Conservation (phyloP, 257 asterid species). For the Sherardia arvensis region DNA sequence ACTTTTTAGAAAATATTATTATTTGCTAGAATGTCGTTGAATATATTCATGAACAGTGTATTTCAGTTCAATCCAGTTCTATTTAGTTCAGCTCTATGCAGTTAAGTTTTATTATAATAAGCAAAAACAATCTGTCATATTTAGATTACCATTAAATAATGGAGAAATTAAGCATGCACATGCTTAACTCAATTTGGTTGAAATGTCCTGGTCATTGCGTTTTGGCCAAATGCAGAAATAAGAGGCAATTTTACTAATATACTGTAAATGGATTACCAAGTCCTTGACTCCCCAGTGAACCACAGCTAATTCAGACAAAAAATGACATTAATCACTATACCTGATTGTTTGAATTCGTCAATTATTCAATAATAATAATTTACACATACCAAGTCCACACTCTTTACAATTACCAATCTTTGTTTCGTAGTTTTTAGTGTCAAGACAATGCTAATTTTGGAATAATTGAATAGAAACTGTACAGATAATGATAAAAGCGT, state of each 20-base stretch:
- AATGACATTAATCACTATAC: not conserved
- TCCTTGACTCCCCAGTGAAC: not conserved
- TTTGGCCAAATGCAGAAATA: slow-evolving; percentile 1
- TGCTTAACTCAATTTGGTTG: not conserved
- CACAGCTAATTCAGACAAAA: not conserved
- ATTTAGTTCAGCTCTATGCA: too few relatives aligned
- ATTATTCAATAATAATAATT: too few relatives aligned
- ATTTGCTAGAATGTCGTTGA: too few relatives aligned
- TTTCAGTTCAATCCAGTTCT: too few relatives aligned
- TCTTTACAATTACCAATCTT: not conserved
- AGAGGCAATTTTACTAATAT: not conserved
- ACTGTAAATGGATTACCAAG: not conserved
- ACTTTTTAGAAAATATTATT: too few relatives aligned
- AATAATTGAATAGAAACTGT: too few relatives aligned
- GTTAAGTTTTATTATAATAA: too few relatives aligned
- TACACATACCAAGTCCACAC: not conserved
- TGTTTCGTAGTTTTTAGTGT: not conserved
- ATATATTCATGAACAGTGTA: too few relatives aligned
- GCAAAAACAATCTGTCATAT: too few relatives aligned
- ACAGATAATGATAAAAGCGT: too few relatives aligned
- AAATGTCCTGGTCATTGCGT: not conserved
- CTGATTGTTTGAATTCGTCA: not conserved
- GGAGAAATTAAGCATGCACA: not conserved
- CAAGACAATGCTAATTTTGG: too few relatives aligned
- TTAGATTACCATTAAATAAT: not conserved